These are phyloP conservation scores for Salmacisia buchloeana DNA, from an alignment of 1,284 basidiomycete species.

Conservation along the genomic window DNA sequence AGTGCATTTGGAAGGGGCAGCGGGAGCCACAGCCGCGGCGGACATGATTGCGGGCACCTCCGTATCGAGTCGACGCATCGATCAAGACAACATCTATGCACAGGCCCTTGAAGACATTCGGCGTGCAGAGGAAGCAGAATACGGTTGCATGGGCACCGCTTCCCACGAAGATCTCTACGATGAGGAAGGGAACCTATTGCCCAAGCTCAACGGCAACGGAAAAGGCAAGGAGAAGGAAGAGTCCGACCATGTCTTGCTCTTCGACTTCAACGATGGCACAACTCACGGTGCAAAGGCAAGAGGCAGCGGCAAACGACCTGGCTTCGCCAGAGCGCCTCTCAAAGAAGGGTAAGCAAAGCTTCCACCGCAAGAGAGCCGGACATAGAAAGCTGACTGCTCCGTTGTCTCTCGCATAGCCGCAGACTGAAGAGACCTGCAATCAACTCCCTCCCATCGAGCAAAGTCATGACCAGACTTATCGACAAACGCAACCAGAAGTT, in stretches of 20 bases:
- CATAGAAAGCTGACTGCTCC: background rate
- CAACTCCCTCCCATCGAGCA: slow-evolving; percentile 1
- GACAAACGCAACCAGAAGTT: slow-evolving; percentile 46
- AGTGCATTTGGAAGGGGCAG: slow-evolving; percentile 55
- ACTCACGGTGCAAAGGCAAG: slow-evolving; percentile 44
- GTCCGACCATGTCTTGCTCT: slow-evolving; percentile 47
- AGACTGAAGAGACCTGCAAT: slow-evolving; percentile 17
- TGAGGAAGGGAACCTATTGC: background rate
- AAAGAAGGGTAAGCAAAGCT: background rate
- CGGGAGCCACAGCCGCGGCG: slow-evolving; percentile 20
- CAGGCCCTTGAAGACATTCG: slow-evolving; percentile 21
- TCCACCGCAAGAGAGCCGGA: background rate
- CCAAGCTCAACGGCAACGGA: slow-evolving; percentile 26
- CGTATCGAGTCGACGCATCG: background rate
- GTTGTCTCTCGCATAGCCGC: slow-evolving; percentile 15
- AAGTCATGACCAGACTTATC: slow-evolving; percentile 39
- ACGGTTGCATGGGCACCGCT: background rate
- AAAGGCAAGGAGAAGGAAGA: slow-evolving; percentile 30
- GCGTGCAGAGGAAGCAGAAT: background rate
- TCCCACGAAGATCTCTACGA: background rate
- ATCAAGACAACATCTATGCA: slow-evolving; percentile 29
- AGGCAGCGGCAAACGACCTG: slow-evolving; percentile 28
- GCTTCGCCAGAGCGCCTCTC: background rate
- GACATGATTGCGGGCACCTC: slow-evolving; percentile 17
- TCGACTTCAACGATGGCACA: slow-evolving; percentile 53